These are phyloP conservation scores for Tricholoma matsutake DNA, from an alignment of 768 basidiomycete genomes.

Conservation along the genomic window DNA sequence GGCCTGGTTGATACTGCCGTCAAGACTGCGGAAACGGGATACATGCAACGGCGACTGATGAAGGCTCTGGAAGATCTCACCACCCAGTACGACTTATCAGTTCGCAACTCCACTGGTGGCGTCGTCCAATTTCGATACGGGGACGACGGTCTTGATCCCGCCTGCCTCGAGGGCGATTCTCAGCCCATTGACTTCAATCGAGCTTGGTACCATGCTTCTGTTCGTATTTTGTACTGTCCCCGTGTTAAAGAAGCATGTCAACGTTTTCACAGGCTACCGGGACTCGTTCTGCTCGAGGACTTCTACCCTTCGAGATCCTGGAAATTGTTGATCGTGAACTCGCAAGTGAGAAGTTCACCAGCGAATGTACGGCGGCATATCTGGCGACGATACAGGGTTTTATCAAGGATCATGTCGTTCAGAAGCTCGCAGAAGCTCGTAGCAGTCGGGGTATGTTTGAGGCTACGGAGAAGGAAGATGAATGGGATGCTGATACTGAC, in stretches of 20 bases:
- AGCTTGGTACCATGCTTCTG: constrained; percentile 82
- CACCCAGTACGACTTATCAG: constrained; percentile 93
- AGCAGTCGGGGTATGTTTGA: constrained; percentile 79
- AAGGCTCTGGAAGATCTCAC: constrained; percentile 97
- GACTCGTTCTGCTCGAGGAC: constrained; percentile 52
- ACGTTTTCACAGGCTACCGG: constrained; percentile 53
- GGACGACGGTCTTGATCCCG: constrained; percentile 96
- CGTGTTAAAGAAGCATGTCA: constrained; percentile 1
- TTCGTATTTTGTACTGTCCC: constrained; percentile 28
- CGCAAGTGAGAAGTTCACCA: constrained; percentile 52
- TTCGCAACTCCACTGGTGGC: constrained; percentile 91
- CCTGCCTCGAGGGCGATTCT: constrained; percentile 92
- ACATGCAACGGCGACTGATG: constrained; percentile 99
- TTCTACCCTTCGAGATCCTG: constrained; percentile 86
- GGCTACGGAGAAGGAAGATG: constrained; percentile 67
- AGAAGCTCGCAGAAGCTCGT: constrained; percentile 63
- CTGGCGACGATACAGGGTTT: constrained; percentile 67
- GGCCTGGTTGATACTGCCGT: constrained; percentile 99
- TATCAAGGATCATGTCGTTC: constrained; percentile 62
- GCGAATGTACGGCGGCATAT: constrained; percentile 71
- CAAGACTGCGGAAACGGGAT: constrained; percentile 99
- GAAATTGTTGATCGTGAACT: constrained; percentile 68
- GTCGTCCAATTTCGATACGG: constrained; percentile 97
- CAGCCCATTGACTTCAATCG: constrained; percentile 89
- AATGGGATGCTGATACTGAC: constrained; percentile 79